Evolutionary conservation across 2,329 filamentous ascomycete species (phyloP).

Genomic region (Leptographium galeiforme): DNA sequence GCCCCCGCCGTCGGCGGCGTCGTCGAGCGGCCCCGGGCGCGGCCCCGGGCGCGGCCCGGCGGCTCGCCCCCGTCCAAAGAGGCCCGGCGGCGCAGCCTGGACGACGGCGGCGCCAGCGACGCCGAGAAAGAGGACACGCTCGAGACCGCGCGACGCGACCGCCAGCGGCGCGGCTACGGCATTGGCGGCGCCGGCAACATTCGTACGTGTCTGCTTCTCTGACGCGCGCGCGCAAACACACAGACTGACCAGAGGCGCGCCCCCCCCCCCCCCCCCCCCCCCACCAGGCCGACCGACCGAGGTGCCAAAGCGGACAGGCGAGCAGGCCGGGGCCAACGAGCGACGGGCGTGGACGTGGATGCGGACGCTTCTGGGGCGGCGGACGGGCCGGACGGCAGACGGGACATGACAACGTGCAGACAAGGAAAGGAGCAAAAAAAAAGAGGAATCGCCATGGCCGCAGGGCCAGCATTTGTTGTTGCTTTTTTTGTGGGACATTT

Average conservation of each 20-base stretch:
- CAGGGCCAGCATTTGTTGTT: too few relatives aligned
- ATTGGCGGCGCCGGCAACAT: slow-evolving; percentile 27
- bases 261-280: too few relatives aligned
- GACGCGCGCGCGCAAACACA: too few relatives aligned
- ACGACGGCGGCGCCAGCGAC: background rate
- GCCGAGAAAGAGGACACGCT: background rate
- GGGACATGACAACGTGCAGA: background rate
- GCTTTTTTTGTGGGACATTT: too few relatives aligned
- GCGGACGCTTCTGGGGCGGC: slow-evolving; percentile 1
- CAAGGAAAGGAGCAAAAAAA: background rate
- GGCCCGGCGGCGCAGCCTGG: background rate
- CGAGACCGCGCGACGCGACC: slow-evolving; percentile 17
- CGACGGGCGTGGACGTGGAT: slow-evolving; percentile 6
- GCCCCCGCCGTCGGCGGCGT: background rate
- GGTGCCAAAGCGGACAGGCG: background rate
- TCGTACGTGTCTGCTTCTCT: slow-evolving; percentile 16
- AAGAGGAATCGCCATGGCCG: too few relatives aligned
- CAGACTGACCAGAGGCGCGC: too few relatives aligned
- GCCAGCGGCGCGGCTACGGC: slow-evolving; percentile 23
- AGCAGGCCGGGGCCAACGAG: background rate
- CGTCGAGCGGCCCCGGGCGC: background rate
- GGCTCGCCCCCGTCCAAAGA: background rate
- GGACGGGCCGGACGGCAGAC: background rate
- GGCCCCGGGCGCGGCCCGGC: background rate
- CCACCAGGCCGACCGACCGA: background rate